phyloP scores from a whole-genome alignment of 805 yeast species.

The Schizosaccharomyces octosporus region DNA sequence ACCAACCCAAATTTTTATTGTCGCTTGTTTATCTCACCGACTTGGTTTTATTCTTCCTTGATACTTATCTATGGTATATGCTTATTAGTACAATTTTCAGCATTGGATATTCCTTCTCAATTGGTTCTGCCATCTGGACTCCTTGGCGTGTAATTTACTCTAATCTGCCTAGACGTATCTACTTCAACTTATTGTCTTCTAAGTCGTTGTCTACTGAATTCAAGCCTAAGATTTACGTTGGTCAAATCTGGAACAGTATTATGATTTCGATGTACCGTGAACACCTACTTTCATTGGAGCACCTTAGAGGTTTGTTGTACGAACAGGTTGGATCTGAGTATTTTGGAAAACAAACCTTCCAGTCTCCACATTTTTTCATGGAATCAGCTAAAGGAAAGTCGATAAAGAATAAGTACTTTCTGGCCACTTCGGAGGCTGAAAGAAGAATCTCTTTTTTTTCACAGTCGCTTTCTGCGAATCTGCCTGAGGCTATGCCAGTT shows the following conservation, averaged over 20 bases:
- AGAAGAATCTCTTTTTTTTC: conserved; percentile 98
- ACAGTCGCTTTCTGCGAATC: conserved; percentile 92
- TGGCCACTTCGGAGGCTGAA: conserved; percentile 90
- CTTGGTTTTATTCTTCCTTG: conserved; percentile 85
- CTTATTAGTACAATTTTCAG: conserved; percentile 83
- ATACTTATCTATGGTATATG: conserved; percentile 97
- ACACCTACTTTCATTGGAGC: conserved; percentile 91
- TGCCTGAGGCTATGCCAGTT: conserved; percentile 95
- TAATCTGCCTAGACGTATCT: conserved; percentile 93
- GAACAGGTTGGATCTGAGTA: conserved; percentile 85
- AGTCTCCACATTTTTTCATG: conserved; percentile 97
- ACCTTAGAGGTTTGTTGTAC: conserved; percentile 85
- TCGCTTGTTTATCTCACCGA: conserved; percentile 87
- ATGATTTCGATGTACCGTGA: conserved; percentile 99
- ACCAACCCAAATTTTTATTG: conserved; percentile 70
- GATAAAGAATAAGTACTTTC: conserved; percentile 89
- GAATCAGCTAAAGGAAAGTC: conserved; percentile 27
- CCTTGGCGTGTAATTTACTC: conserved; percentile 99
- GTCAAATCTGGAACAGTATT: conserved; percentile 98
- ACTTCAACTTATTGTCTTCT: conserved; percentile 90
- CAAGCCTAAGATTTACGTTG: conserved; percentile 91
- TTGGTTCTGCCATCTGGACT: conserved; percentile 94
- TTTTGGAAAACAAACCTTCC: conserved; percentile 86
- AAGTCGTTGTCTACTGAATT: conserved; percentile 97
- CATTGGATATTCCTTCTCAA: conserved; percentile 93